A percentile compares a stretch with the other conserved stretches of the same genome.
Conservation (phyloP, 441 rosid species). For the Macaranga tanarius region DNA sequence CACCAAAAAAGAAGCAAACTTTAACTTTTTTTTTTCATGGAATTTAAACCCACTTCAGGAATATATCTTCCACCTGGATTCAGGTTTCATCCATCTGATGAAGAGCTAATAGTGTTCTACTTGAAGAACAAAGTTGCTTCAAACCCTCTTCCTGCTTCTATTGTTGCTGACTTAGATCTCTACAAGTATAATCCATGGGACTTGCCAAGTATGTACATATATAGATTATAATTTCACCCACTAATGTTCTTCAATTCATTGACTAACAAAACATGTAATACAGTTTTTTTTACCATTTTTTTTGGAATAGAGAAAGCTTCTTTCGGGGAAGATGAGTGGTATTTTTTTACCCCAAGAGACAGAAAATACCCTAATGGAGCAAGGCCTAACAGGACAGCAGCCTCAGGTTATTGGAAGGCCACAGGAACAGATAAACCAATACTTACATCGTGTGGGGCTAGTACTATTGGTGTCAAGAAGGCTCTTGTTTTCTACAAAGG, state of each 20-base stretch:
- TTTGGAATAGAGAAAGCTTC: slow-evolving; percentile 41
- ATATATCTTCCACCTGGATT: slow-evolving; percentile 53
- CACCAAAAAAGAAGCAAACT: slow-evolving; percentile 14
- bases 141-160: slow-evolving; percentile 43
- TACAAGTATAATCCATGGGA: slow-evolving; percentile 57
- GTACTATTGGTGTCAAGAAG: slow-evolving; percentile 52
- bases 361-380: slow-evolving; percentile 57
- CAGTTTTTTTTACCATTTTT: background rate
- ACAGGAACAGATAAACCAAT: slow-evolving; percentile 51
- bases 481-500: slow-evolving; percentile 51
- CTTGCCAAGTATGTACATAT: slow-evolving; percentile 40
- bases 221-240: background rate
- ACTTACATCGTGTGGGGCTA: slow-evolving; percentile 31
- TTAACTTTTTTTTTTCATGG: slow-evolving; percentile 24
- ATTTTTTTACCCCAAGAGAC: slow-evolving; percentile 59
- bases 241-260: background rate
- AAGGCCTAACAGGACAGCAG: slow-evolving; percentile 54
- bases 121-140: slow-evolving; percentile 39
- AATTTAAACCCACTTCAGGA: slow-evolving; percentile 25
- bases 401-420: slow-evolving; percentile 56
- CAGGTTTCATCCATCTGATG: slow-evolving; percentile 54
- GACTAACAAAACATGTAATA: background rate
- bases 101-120: slow-evolving; percentile 49
- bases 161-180: slow-evolving; percentile 49
- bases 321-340: slow-evolving; percentile 58